Conservation (phyloP, 352 stramenopile species). For the Aphanomyces cochlioides region DNA sequence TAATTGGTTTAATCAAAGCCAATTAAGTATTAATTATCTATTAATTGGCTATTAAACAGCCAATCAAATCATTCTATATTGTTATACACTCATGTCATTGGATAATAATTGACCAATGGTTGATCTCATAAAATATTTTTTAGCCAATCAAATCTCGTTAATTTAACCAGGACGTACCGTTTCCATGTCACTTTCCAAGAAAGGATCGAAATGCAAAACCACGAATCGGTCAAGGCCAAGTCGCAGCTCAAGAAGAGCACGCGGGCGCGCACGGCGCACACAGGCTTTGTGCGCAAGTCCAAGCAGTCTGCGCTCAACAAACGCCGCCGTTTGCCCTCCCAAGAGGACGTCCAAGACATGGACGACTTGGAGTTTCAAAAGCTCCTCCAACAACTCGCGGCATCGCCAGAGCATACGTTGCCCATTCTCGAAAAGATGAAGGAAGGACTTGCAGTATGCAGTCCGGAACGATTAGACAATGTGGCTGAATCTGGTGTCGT, state of each 20-base stretch:
- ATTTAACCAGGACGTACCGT: too few relatives aligned
- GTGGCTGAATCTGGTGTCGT: constrained; percentile 26
- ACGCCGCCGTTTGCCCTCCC: constrained; percentile 20
- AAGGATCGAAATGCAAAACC: constrained; percentile 11
- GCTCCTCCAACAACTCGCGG: constrained; percentile 8
- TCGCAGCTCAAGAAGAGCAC: constrained; percentile 28
- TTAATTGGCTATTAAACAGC: neutral
- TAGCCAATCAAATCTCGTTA: too few relatives aligned
- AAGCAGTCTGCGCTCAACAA: constrained; percentile 30
- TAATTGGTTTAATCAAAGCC: constrained; percentile 3
- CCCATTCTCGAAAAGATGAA: constrained; percentile 19
- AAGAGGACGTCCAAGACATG: constrained; percentile 18
- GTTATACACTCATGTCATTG: too few relatives aligned
- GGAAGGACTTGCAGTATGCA: constrained; percentile 4
- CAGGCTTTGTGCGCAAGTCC: constrained; percentile 29
- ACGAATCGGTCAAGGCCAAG: constrained; percentile 31
- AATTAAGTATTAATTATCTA: neutral
- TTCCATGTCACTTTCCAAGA: constrained; percentile 3
- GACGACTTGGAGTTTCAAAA: constrained; percentile 29
- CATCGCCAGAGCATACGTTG: constrained; percentile 13
- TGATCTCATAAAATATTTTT: too few relatives aligned
- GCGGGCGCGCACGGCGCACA: constrained; percentile 16
- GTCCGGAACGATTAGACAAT: constrained; percentile 14
- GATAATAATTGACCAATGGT: too few relatives aligned
- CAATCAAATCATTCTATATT: too few relatives aligned